Conservation (phyloP, 768 basidiomycete genomes). For the Chalciporus pseudorubinellus region DNA sequence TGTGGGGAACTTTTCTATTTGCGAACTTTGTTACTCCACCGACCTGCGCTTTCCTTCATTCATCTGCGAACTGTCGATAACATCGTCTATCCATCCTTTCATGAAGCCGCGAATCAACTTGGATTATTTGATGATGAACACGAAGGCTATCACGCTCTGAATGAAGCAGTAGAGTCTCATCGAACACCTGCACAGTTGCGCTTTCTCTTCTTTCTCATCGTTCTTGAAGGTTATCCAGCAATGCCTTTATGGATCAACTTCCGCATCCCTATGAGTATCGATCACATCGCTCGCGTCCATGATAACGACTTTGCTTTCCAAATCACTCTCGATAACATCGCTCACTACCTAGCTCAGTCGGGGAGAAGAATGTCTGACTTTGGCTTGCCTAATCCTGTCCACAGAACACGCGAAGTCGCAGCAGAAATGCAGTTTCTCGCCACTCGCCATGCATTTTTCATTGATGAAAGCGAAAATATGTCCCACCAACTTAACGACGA, state of each 20-base stretch:
- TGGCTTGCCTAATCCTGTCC: neutral
- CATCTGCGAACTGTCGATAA: slow-evolving; percentile 24
- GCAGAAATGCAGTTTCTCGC: neutral
- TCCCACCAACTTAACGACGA: neutral
- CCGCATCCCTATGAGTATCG: slow-evolving; percentile 13
- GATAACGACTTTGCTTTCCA: neutral
- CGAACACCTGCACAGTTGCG: slow-evolving; percentile 38
- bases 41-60: slow-evolving; percentile 15
- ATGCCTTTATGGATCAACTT: slow-evolving; percentile 30
- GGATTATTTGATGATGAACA: slow-evolving; percentile 25
- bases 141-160: slow-evolving; percentile 30
- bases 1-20: slow-evolving; percentile 38
- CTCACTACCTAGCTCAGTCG: neutral
- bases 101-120: slow-evolving; percentile 23
- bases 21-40: slow-evolving; percentile 24
- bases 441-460: neutral
- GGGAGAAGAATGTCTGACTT: neutral
- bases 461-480: no score
- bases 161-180: slow-evolving; percentile 33
- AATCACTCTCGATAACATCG: neutral
- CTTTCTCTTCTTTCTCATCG: slow-evolving; percentile 38
- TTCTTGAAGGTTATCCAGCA: slow-evolving; percentile 33
- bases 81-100: slow-evolving; percentile 12
- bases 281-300: slow-evolving; percentile 11
- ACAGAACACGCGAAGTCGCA: neutral